These are phyloP conservation scores for Castanospermum australe DNA, from an alignment of 306 rosid species.

Conservation along the genomic window DNA sequence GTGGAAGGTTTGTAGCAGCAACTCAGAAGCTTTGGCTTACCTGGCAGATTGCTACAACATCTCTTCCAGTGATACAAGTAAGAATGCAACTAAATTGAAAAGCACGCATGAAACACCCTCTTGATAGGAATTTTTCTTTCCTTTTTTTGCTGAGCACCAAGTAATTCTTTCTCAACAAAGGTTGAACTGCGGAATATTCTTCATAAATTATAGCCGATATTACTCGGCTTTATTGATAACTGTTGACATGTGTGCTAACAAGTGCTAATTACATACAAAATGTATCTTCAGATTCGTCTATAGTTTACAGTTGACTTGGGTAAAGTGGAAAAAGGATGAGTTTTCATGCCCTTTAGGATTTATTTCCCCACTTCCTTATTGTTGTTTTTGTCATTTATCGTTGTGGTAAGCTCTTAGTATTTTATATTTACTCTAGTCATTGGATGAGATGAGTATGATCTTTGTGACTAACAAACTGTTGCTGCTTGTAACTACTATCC, in stretches of 20 bases:
- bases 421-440: background rate
- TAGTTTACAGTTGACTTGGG: background rate
- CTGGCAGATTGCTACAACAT: conserved; percentile 64
- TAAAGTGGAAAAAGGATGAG: background rate
- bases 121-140: background rate
- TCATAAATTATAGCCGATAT: background rate
- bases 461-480: too few relatives aligned
- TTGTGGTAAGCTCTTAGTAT: background rate
- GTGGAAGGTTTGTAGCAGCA: conserved; percentile 79
- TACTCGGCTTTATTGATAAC: background rate
- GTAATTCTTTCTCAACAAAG: background rate
- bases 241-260: background rate
- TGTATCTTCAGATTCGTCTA: background rate
- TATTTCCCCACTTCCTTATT: background rate
- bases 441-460: too few relatives aligned
- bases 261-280: background rate
- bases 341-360: background rate
- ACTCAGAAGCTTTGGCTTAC: conserved; percentile 75
- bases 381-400: background rate
- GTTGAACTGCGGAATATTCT: background rate
- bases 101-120: conserved; percentile 19
- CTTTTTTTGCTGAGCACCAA: background rate
- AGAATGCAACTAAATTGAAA: conserved; percentile 28
- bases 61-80: conserved; percentile 26
- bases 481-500: too few relatives aligned